Evolutionary conservation across 2,329 filamentous ascomycete genomes (phyloP), one percentile per base, ranked within the genome.

Genomic region (Dactylellina sp.): DNA sequence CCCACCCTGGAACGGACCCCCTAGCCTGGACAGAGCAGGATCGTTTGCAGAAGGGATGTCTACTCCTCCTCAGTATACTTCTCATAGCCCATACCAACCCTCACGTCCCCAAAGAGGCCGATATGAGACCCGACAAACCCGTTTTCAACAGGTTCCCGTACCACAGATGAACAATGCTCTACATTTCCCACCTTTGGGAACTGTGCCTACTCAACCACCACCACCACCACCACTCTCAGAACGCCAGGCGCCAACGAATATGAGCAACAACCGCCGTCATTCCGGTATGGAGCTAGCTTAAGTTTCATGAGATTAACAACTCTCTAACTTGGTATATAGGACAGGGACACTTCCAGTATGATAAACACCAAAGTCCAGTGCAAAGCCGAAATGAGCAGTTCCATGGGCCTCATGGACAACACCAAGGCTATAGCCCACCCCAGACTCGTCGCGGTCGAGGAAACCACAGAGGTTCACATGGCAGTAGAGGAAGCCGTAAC

Each of bases 131-230:
- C 42, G 70, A 7, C 55, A 60, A 16, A 50, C 40, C 11, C 42
- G 39, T 11, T 74, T 44, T 28, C 47, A 52, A 16, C 37, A 35
- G 20, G 52, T 61, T 14, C 61, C 70, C 3, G 55, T 66, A 3
- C 70, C 70, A 12, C 70, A 74, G 55, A 74, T 74, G 18, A 66
- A 74, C 25, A 74, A 74, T 57, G 49, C 52, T 9, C n/a, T 74
- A 25, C 70, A 74, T 46, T 74, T 74, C n/a, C 70, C 70, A 25
- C 70, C 70, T 9, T 24, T 74, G 14, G 70, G 70, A 20, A 74
- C 55, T 12, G 35, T 66, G 4, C 70, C 70, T 40, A 18, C 53
- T 2, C 70, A 74, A 35, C 32, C 28, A 32, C 52, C 35, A 3
- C 68, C 60, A 11, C 42, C 7, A 24, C 53, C 46, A 22, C 61